These are phyloP conservation scores for Trapa bicornis DNA, from an alignment of 345 rosid species.

Conservation along the genomic window DNA sequence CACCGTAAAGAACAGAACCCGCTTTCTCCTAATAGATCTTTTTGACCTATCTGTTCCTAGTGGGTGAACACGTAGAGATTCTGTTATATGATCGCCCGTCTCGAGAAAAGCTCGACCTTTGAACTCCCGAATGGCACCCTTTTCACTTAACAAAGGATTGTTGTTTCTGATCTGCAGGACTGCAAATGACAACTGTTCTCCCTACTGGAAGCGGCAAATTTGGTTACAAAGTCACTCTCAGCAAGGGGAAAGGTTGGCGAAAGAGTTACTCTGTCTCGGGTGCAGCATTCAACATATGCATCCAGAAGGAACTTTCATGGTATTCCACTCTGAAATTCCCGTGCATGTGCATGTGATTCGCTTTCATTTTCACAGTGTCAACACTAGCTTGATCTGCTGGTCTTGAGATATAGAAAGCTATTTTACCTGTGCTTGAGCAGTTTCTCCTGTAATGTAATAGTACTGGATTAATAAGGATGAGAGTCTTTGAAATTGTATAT, in stretches of 20 bases:
- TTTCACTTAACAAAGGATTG: not conserved
- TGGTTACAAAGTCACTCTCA: conserved; percentile 18
- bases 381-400: not conserved
- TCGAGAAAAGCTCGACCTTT: not conserved
- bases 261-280: conserved; percentile 29
- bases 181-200: conserved; percentile 39
- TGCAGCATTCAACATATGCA: conserved; percentile 27
- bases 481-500: not conserved
- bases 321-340: conserved; percentile 7
- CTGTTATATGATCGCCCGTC: not conserved
- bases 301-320: conserved; percentile 51
- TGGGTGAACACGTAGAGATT: not conserved
- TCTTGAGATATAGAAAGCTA: not conserved
- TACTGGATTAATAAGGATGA: not conserved
- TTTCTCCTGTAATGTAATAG: not conserved
- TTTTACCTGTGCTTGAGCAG: not conserved
- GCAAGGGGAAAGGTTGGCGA: conserved; percentile 21
- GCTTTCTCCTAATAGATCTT: not conserved
- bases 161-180: conserved; percentile 17
- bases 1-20: not conserved
- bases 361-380: not conserved
- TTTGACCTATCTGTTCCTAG: not conserved
- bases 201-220: conserved; percentile 35
- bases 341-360: not conserved
- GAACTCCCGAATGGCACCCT: not conserved